Evolutionary conservation across 176 grass and related monocot genomes (phyloP).

Genomic region (Zoysia pacifica): DNA sequence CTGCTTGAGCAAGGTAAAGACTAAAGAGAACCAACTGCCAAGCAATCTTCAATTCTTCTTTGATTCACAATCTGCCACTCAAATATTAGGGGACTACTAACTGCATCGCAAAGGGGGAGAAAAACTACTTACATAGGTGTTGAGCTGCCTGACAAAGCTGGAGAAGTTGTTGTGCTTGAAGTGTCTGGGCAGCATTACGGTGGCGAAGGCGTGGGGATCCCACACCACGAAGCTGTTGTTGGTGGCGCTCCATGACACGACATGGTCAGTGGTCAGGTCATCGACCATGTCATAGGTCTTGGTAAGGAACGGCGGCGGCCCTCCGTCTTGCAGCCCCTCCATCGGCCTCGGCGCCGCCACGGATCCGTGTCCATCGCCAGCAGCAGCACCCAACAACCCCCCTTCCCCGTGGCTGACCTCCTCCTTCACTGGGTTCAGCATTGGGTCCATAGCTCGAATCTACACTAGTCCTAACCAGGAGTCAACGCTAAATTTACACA

Average conservation of each 20-base stretch:
- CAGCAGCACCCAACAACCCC: background rate
- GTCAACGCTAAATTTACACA: background rate
- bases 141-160: constrained; percentile 73
- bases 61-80: background rate
- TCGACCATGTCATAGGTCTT: constrained; percentile 94
- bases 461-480: constrained; percentile 1
- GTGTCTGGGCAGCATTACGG: constrained; percentile 59
- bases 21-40: background rate
- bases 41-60: background rate
- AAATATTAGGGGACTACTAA: background rate
- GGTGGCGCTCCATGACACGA: constrained; percentile 69
- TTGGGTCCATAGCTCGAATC: constrained; percentile 43
- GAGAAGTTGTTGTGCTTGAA: constrained; percentile 91
- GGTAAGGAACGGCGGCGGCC: constrained; percentile 85
- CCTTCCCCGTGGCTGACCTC: constrained; percentile 39
- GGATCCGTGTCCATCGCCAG: constrained; percentile 30
- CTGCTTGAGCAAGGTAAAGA: too few species aligned
- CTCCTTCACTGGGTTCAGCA: constrained; percentile 66
- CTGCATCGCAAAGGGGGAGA: background rate
- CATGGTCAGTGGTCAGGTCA: constrained; percentile 47
- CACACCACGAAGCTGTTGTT: constrained; percentile 94
- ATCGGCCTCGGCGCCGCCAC: constrained; percentile 54
- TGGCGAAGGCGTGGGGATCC: constrained; percentile 82
- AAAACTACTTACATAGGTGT: constrained; percentile 52
- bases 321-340: constrained; percentile 74